Evolutionary conservation across 345 rosid species (phyloP).

Genomic region (Syzygium aqueum): DNA sequence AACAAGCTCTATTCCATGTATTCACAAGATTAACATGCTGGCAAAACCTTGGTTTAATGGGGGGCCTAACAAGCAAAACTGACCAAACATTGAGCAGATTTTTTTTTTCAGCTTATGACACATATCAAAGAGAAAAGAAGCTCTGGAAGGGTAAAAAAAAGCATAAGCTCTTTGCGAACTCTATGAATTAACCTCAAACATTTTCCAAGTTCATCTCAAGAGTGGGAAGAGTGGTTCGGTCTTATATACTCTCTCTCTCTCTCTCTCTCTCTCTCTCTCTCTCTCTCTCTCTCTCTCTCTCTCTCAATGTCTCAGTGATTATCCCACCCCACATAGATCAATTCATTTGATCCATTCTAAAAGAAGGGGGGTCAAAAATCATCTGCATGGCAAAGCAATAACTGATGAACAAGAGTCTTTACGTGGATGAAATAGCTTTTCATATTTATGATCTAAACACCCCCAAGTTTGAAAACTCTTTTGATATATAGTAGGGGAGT

Average conservation of each 20-base stretch:
- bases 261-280: neutral
- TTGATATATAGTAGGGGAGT: neutral
- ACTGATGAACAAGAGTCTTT: neutral
- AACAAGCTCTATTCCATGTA: neutral
- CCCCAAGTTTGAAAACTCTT: neutral
- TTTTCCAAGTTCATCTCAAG: neutral
- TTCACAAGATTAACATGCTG: neutral
- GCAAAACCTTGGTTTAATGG: neutral
- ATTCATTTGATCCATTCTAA: neutral
- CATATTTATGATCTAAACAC: conserved; percentile 8
- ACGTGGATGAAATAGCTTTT: neutral
- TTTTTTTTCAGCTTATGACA: neutral
- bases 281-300: neutral
- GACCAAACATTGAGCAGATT: neutral
- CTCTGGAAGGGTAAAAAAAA: neutral
- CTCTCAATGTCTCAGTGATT: neutral
- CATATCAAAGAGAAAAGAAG: neutral
- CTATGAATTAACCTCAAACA: neutral
- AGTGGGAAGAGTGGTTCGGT: too few relatives aligned
- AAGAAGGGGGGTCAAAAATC: neutral
- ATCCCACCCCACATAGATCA: neutral
- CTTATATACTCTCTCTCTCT: too few relatives aligned
- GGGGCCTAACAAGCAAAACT: neutral
- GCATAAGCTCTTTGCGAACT: neutral
- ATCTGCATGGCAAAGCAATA: neutral